Conservation (phyloP, 495 filamentous ascomycete species). For the Thermothielavioides terrestris region DNA sequence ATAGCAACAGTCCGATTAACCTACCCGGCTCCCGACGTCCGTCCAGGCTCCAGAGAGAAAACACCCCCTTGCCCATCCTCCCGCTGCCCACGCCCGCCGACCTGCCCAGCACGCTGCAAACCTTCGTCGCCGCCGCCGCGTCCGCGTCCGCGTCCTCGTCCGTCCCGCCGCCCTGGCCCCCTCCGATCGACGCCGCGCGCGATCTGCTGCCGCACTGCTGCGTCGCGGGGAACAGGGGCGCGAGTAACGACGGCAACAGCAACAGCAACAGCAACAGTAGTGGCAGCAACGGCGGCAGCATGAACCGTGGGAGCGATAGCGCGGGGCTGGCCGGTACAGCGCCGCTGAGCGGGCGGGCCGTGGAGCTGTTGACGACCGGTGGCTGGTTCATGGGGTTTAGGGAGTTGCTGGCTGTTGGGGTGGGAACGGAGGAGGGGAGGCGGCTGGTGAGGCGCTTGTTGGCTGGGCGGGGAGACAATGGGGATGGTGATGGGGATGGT, state of each 20-base stretch:
- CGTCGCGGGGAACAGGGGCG: conserved; percentile 26
- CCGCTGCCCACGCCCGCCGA: conserved; percentile 23
- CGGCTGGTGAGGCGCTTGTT: conserved; percentile 25
- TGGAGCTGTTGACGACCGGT: not conserved
- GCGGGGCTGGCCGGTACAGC: not conserved
- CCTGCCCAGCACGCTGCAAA: conserved; percentile 21
- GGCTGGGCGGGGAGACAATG: conserved; percentile 20
- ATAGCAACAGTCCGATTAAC: too few relatives aligned
- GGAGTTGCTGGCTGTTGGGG: conserved; percentile 37
- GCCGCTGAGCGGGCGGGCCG: not conserved
- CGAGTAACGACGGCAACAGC: conserved; percentile 42
- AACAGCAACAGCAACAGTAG: not conserved
- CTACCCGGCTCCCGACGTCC: too few relatives aligned
- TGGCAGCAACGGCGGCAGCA: not conserved
- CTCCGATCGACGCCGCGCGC: conserved; percentile 16
- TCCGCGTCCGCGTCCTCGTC: not conserved
- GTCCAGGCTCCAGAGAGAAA: not conserved
- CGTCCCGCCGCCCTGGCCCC: not conserved
- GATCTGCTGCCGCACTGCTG: conserved; percentile 42
- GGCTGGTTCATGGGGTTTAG: conserved; percentile 17
- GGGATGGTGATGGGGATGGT: not conserved
- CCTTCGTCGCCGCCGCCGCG: conserved; percentile 18
- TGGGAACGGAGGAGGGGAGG: conserved; percentile 9
- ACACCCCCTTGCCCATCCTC: conserved; percentile 23
- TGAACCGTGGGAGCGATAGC: too few relatives aligned